A percentile compares a stretch with the other conserved stretches of the same genome.
These are phyloP conservation scores for Albophoma yamanashiensis DNA, from an alignment of 2,329 filamentous ascomycete genomes.

Conservation along the genomic window DNA sequence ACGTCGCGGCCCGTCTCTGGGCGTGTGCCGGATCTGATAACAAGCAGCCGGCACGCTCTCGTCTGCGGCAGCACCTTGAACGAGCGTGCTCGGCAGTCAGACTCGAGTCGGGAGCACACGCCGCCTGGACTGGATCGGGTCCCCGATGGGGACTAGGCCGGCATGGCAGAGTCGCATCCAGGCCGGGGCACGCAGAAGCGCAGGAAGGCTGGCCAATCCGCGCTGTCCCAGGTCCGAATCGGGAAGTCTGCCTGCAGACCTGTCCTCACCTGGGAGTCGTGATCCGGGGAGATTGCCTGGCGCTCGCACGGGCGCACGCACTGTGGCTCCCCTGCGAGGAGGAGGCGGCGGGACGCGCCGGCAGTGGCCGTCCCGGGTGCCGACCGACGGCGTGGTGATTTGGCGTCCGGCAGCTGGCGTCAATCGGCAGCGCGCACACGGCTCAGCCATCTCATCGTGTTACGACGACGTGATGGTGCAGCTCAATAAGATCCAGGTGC, in stretches of 20 bases:
- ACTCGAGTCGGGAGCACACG: not conserved
- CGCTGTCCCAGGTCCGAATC: not conserved
- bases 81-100: not conserved
- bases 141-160: not conserved
- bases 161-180: not conserved
- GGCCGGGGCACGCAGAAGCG: not conserved
- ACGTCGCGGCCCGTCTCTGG: not conserved
- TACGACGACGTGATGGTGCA: not conserved
- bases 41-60: not conserved
- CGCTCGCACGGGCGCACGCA: not conserved
- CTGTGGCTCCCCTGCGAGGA: not conserved
- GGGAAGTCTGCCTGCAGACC: not conserved
- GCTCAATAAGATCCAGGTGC: not conserved
- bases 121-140: not conserved
- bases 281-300: not conserved
- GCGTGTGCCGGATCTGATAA: not conserved
- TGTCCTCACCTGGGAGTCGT: not conserved
- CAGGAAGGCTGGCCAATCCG: not conserved
- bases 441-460: not conserved
- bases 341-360: not conserved
- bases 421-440: not conserved
- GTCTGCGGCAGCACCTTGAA: not conserved
- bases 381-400: no score
- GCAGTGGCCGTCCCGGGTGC: not conserved
- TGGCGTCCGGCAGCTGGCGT: not conserved